Percentiles rank a stretch among this genome's conserved stretches.
phyloP scores from a whole-genome alignment of 768 basidiomycete genomes.

The Leccinum longicurvipes region DNA sequence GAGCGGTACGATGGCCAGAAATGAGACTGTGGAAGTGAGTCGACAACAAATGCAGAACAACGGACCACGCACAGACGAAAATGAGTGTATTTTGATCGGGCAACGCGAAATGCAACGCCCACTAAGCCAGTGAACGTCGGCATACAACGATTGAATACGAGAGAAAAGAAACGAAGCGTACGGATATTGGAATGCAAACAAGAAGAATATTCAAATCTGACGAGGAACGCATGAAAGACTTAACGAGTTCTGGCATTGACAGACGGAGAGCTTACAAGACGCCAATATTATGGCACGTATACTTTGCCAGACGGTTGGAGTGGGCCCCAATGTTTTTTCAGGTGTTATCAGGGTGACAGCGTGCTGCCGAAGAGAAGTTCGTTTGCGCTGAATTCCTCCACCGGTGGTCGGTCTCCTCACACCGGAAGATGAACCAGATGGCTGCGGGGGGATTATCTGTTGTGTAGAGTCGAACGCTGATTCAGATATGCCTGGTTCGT shows the following conservation, averaged over 20 bases:
- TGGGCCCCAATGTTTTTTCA: constrained; percentile 31
- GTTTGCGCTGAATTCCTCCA: constrained; percentile 3
- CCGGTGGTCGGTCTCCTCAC: constrained; percentile 9
- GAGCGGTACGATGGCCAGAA: constrained; percentile 80
- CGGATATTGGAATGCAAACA: constrained; percentile 69
- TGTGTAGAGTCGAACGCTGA: constrained; percentile 3
- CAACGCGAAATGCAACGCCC: constrained; percentile 66
- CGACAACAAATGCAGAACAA: not conserved
- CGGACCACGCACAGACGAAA: constrained; percentile 60
- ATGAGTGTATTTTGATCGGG: constrained; percentile 54
- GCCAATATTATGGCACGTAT: constrained; percentile 50
- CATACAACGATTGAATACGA: not conserved
- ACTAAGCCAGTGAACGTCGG: constrained; percentile 39
- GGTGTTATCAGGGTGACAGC: constrained; percentile 37
- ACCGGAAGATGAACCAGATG: constrained; percentile 10
- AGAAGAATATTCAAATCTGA: constrained; percentile 71
- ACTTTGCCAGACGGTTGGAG: constrained; percentile 47
- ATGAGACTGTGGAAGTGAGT: constrained; percentile 50
- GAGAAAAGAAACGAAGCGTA: constrained; percentile 23
- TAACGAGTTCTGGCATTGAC: not conserved
- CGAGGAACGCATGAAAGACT: not conserved
- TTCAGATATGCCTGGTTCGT: constrained; percentile 7
- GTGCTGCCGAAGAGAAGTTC: constrained; percentile 11
- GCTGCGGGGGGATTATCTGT: constrained; percentile 1
- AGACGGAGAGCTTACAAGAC: constrained; percentile 47